phyloP scores from a whole-genome alignment of 768 basidiomycete genomes.

The Vararia minispora region DNA sequence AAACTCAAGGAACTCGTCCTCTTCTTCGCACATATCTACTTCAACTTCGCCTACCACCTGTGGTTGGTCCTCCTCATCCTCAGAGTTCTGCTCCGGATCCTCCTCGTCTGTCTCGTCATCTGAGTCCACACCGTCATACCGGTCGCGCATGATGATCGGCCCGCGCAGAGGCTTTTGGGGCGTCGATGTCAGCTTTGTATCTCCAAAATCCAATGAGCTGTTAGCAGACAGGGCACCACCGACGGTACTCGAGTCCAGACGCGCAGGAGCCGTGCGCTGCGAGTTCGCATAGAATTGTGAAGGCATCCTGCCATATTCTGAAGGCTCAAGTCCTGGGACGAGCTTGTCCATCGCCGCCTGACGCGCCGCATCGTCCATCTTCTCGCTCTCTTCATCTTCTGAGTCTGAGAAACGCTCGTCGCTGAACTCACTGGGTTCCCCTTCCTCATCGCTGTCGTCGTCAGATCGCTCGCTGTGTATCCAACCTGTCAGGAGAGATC shows the following conservation, averaged over 20 bases:
- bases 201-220: neutral
- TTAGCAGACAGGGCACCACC: constrained; percentile 15
- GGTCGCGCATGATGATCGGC: constrained; percentile 72
- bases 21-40: constrained; percentile 86
- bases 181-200: constrained; percentile 1
- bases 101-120: constrained; percentile 79
- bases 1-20: constrained; percentile 93
- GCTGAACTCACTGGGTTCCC: constrained; percentile 41
- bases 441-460: constrained; percentile 45
- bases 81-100: constrained; percentile 33
- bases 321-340: constrained; percentile 66
- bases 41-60: constrained; percentile 78
- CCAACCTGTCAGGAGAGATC: neutral
- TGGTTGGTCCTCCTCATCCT: constrained; percentile 74
- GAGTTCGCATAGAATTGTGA: constrained; percentile 58
- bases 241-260: constrained; percentile 30
- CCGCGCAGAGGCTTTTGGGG: constrained; percentile 41
- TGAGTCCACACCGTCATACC: constrained; percentile 88
- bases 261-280: constrained; percentile 46
- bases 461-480: constrained; percentile 35
- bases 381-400: constrained; percentile 11
- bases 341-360: constrained; percentile 68
- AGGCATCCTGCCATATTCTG: constrained; percentile 87
- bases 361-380: constrained; percentile 27
- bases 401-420: constrained; percentile 32